Evolutionary conservation across 2,329 filamentous ascomycete species (phyloP), one percentile per base, ranked within the genome.

Genomic region (Aspergillus fumigatiaffinis): DNA sequence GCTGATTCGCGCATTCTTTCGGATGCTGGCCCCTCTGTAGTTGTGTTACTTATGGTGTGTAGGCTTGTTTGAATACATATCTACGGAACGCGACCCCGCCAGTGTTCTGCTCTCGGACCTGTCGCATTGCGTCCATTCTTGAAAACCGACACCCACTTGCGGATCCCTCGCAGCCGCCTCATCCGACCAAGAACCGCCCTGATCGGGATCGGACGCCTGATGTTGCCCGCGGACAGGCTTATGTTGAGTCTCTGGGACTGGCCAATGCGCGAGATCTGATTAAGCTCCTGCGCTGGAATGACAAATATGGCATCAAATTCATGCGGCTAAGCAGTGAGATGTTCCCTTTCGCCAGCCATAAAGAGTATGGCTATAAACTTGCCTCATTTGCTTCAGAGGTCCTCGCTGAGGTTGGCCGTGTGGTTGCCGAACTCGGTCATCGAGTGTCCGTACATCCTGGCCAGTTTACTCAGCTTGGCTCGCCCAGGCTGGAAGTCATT

Each of bases 271-370:
- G 84, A 44, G 93, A 97, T 66, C 85, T 97, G 32, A 77, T 83
- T 56, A 96, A 95, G 73, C 91, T 97, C 85, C 68, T 97, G 8
- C 83, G 86, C 1, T 97, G 93, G 93, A 97, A 97, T 68, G 88
- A 95, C 62, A 89, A 86, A 64, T 97, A 93, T 63, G 87, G 88
- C 42, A 97, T 97, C 75, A 92, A 87, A 64, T 97, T 97, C 72
- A 85, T 97, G 84, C 85, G 93, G 1, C 79, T 97, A 21, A 96
- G 91, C 64, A 96, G 91, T 54, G 93, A 97, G 66, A 97, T 97
- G 90, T 97, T 97, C 63, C 93, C 93, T 0, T 97, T 97, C 71
- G 93, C 93, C 1, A 95, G 90, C 62, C 93, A 97, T 68, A 82
- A 84, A 25, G 88, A 91, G 60, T 88, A 96, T 63, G 93, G 92